A percentile compares a stretch with the other conserved stretches of the same genome.
phyloP scores from a whole-genome alignment of 495 filamentous ascomycete species.

The Parachaetomium inaequale region DNA sequence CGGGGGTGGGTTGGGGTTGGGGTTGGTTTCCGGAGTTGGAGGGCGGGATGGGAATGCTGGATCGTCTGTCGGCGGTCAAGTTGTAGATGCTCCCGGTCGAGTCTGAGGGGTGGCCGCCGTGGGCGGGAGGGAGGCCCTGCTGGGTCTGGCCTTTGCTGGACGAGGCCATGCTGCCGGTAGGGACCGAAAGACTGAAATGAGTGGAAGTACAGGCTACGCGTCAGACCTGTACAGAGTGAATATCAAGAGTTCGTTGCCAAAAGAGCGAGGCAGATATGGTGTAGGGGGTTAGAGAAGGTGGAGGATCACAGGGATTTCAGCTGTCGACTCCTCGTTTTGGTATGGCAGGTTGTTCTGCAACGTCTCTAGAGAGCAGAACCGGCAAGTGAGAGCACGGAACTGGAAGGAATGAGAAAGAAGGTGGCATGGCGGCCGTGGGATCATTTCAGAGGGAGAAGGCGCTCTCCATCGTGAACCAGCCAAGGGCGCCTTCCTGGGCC shows the following conservation, averaged over 20 bases:
- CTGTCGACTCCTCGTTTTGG: background rate
- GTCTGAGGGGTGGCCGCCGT: conserved; percentile 17
- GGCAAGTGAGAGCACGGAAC: background rate
- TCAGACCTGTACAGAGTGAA: background rate
- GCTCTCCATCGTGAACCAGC: background rate
- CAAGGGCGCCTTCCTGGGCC: background rate
- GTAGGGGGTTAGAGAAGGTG: background rate
- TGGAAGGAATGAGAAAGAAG: background rate
- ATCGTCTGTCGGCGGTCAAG: conserved; percentile 18
- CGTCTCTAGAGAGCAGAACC: no score
- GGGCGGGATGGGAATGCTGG: conserved; percentile 26
- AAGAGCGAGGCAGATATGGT: background rate
- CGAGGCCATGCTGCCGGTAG: conserved; percentile 17
- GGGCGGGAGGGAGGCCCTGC: conserved; percentile 17
- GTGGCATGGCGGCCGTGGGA: background rate
- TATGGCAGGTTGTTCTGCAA: background rate
- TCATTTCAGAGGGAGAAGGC: background rate
- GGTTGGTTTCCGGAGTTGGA: conserved; percentile 7
- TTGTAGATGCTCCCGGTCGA: conserved; percentile 26
- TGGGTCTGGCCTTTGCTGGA: conserved; percentile 15
- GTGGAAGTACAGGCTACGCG: background rate
- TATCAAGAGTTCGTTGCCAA: background rate
- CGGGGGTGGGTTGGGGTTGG: background rate
- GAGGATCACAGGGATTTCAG: background rate
- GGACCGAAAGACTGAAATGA: background rate